Evolutionary conservation across 306 rosid genomes (phyloP), one percentile per base, ranked within the genome.

Genomic region (Ormosia emarginata): DNA sequence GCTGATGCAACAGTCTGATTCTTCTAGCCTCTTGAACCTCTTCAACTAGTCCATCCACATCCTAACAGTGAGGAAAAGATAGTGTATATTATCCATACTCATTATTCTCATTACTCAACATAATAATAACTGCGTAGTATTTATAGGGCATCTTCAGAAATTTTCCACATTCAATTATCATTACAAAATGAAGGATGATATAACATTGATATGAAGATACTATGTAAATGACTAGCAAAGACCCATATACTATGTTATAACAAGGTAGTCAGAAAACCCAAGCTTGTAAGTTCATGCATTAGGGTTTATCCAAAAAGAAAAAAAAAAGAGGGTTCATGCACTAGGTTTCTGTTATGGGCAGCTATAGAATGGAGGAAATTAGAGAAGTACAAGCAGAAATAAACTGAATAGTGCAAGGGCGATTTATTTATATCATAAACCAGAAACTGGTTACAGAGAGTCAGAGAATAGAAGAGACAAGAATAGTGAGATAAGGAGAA

Each of bases 21-120:
- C 97, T 93, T 82, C 98, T 88, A 50, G 94, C 95, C 82, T 95
- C 97, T 82, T 95, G 99, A 89, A 95, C 97, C 90, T 91, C 98
- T 84, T 92, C 98, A 47, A 89, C 77, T 13, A 95, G 89, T 56
- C 88, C 97, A 79, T 93, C 97, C 80, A 92, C 94, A 76, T 93
- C 91, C 98, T 95, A 86, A 44, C 56, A 44, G 47, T 40, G 67
- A 14, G 80, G 59, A 85, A 81, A 37, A 83, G 8, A 72, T n/a
- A 34, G 64, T 17, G 61, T 43, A 82, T 47, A 71, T 58, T 61
- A 78, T 62, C 59, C 46, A 37, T 79, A 56, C 66, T n/a, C n/a
- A n/a, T n/a, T n/a, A n/a, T n/a, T n/a, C n/a, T n/a, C n/a, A n/a
- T n/a, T n/a, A n/a, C n/a, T 56, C 74, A 79, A 69, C 57, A 61